Evolutionary conservation across 495 filamentous ascomycete genomes (phyloP).

Genomic region (Daldinia bambusicola): DNA sequence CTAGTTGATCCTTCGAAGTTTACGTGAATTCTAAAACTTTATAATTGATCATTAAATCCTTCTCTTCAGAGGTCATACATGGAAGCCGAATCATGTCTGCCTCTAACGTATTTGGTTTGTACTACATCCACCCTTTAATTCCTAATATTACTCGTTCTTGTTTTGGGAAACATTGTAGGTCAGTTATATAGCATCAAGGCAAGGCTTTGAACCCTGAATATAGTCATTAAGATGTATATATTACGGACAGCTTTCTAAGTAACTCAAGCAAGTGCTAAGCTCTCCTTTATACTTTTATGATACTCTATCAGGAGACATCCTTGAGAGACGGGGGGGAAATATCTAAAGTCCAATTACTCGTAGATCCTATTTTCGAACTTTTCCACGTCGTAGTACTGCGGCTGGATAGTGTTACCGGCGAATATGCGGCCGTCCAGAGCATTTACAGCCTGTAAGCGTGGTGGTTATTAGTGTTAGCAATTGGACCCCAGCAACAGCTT

Average conservation of each 20-base stretch:
- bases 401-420: conserved; percentile 82
- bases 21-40: background rate
- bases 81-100: background rate
- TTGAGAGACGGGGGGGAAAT: too few species aligned
- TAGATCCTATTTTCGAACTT: conserved; percentile 82
- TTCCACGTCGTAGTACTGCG: conserved; percentile 80
- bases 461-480: conserved; percentile 20
- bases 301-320: background rate
- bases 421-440: conserved; percentile 85
- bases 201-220: background rate
- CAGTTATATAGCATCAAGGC: background rate
- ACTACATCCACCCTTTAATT: background rate
- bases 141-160: background rate
- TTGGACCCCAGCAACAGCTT: background rate
- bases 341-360: conserved; percentile 53
- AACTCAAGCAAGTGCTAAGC: background rate
- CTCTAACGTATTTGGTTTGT: background rate
- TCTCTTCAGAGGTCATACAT: too few species aligned
- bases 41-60: background rate
- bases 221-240: background rate
- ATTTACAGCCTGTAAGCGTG: conserved; percentile 77
- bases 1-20: background rate
- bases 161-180: background rate
- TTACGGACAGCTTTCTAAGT: background rate
- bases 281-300: background rate